phyloP scores from a whole-genome alignment of 2,329 filamentous ascomycete species.

The Aspergillus proliferans region DNA sequence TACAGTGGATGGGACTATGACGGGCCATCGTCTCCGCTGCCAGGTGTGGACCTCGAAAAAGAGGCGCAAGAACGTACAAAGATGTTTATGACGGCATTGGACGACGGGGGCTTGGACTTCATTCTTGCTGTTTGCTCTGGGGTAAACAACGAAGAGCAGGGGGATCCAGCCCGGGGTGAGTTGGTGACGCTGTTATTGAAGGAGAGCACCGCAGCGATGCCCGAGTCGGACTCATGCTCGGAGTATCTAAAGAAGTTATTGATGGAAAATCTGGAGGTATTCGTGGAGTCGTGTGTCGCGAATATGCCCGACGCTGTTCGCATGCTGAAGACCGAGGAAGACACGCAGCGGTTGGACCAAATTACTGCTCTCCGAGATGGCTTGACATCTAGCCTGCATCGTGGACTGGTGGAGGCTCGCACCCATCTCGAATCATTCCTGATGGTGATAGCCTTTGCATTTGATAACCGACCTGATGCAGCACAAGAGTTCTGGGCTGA shows the following conservation, averaged over 20 bases:
- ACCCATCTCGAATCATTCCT: slow-evolving; percentile 80
- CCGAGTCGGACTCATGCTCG: slow-evolving; percentile 64
- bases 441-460: slow-evolving; percentile 85
- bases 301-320: slow-evolving; percentile 91
- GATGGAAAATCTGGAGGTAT: slow-evolving; percentile 76
- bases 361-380: slow-evolving; percentile 42
- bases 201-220: slow-evolving; percentile 63
- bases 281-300: slow-evolving; percentile 87
- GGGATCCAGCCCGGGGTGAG: slow-evolving; percentile 76
- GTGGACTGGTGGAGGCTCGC: slow-evolving; percentile 35
- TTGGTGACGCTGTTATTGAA: slow-evolving; percentile 77
- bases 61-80: slow-evolving; percentile 67
- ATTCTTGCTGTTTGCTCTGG: slow-evolving; percentile 79
- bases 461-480: slow-evolving; percentile 76
- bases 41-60: slow-evolving; percentile 56
- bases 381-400: slow-evolving; percentile 34
- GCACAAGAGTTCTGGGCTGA: slow-evolving; percentile 88
- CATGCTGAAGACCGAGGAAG: slow-evolving; percentile 78
- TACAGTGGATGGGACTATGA: slow-evolving; percentile 88
- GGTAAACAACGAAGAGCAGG: slow-evolving; percentile 73
- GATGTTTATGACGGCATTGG: slow-evolving; percentile 68
- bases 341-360: slow-evolving; percentile 60
- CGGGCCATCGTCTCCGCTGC: slow-evolving; percentile 53
- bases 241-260: slow-evolving; percentile 65
- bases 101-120: slow-evolving; percentile 89